These are phyloP conservation scores for Colletotrichum sp. DNA, from an alignment of 2,329 filamentous ascomycete species.

Conservation along the genomic window DNA sequence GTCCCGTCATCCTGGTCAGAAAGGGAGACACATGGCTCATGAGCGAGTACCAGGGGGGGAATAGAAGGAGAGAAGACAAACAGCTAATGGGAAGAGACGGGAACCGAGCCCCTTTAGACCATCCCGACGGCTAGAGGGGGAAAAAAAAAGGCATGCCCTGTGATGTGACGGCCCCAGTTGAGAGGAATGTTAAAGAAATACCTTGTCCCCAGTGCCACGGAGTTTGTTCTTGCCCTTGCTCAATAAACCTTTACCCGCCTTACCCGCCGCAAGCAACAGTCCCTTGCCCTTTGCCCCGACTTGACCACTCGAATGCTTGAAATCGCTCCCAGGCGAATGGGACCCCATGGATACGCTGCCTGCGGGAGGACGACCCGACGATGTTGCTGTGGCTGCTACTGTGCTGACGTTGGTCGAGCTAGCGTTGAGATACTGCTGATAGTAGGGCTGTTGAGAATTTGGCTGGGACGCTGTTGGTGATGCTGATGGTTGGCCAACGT, in stretches of 20 bases:
- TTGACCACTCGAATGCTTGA: conserved; percentile 63
- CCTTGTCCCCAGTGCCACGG: conserved; percentile 78
- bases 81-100: conserved; percentile 5
- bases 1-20: conserved; percentile 36
- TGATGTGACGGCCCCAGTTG: conserved; percentile 19
- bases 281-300: conserved; percentile 89
- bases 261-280: conserved; percentile 83
- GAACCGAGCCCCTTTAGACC: neutral
- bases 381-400: conserved; percentile 35
- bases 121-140: conserved; percentile 20
- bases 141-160: conserved; percentile 26
- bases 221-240: conserved; percentile 91
- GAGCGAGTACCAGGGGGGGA: conserved; percentile 19
- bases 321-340: conserved; percentile 47
- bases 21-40: conserved; percentile 22
- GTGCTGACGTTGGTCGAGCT: conserved; percentile 38
- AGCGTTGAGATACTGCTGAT: conserved; percentile 62
- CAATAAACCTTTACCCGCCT: conserved; percentile 88
- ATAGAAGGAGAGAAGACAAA: conserved; percentile 23
- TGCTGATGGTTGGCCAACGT: conserved; percentile 12
- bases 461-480: conserved; percentile 28
- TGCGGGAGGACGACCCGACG: conserved; percentile 31
- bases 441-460: conserved; percentile 52
- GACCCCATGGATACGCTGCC: conserved; percentile 39
- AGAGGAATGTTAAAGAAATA: conserved; percentile 71